A percentile compares a stretch with the other conserved stretches of the same genome.
These are phyloP conservation scores for Eimeria sp. DNA, from an alignment of 169 alveolate genomes.

Conservation along the genomic window DNA sequence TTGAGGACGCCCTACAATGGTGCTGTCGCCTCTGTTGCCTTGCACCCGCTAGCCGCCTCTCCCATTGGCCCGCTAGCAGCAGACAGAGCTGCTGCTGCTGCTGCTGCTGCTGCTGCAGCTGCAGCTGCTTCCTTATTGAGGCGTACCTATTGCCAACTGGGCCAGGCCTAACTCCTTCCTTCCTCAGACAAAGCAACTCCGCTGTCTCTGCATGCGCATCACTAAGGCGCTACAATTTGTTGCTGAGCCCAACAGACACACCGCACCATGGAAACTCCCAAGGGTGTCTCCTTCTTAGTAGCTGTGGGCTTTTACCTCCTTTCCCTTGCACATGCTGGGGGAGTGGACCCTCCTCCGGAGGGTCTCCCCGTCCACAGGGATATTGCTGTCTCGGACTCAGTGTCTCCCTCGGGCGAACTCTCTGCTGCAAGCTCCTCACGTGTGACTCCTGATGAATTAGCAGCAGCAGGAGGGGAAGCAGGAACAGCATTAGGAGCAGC, in stretches of 20 bases:
- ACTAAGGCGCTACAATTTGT: neutral
- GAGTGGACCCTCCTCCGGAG: too few relatives aligned
- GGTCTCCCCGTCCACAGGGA: neutral
- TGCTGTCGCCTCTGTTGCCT: neutral
- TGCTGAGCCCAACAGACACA: neutral
- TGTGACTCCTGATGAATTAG: neutral
- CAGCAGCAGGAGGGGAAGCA: neutral
- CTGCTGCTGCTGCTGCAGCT: slow-evolving; percentile 29
- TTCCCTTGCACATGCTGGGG: neutral
- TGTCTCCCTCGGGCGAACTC: neutral
- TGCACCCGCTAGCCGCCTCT: neutral
- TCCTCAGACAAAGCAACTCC: too few relatives aligned
- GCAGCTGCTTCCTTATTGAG: too few relatives aligned
- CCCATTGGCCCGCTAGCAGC: neutral
- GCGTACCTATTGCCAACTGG: neutral
- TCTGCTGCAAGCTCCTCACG: neutral
- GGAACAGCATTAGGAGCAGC: neutral
- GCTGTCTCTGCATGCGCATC: neutral
- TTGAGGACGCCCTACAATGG: neutral
- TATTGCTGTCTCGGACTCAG: neutral
- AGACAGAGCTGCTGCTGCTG: slow-evolving; percentile 38
- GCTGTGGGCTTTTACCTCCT: neutral
- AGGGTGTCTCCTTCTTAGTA: neutral
- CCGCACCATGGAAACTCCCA: neutral
- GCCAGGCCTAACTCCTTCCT: neutral